Percentiles rank a stretch among this genome's conserved stretches.
Conservation (phyloP, 768 basidiomycete genomes). For the Phlebiopsis flavidoalba region DNA sequence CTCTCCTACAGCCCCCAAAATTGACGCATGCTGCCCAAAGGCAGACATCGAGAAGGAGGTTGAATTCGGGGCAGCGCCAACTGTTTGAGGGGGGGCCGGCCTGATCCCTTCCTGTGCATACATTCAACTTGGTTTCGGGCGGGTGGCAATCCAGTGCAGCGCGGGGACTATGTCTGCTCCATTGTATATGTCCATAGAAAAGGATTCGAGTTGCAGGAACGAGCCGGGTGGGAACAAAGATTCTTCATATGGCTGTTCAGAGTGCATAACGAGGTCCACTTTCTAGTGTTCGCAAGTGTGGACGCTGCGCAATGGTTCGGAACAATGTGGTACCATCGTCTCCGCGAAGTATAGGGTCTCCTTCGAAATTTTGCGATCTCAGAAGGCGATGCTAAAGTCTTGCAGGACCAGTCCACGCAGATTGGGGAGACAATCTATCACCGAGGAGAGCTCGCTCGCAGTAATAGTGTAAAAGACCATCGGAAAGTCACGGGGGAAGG, state of each 20-base stretch:
- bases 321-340: not conserved
- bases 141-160: not conserved
- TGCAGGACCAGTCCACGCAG: not conserved
- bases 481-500: not conserved
- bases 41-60: not conserved
- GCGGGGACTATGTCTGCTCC: not conserved
- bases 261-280: not conserved
- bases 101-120: not conserved
- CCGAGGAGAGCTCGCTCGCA: not conserved
- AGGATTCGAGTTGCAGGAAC: not conserved
- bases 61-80: not conserved
- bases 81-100: not conserved
- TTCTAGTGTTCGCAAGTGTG: not conserved
- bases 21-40: not conserved
- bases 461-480: not conserved
- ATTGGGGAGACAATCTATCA: not conserved
- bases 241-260: not conserved
- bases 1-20: not conserved
- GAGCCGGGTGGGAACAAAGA: not conserved
- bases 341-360: not conserved
- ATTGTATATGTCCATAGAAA: too few relatives aligned
- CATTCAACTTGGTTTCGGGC: not conserved
- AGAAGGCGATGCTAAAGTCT: not conserved
- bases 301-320: not conserved
- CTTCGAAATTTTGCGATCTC: not conserved